Percentiles rank a stretch among this genome's conserved stretches.
phyloP scores from a whole-genome alignment of 2,329 filamentous ascomycete genomes.

The Tolypocladium sp. region DNA sequence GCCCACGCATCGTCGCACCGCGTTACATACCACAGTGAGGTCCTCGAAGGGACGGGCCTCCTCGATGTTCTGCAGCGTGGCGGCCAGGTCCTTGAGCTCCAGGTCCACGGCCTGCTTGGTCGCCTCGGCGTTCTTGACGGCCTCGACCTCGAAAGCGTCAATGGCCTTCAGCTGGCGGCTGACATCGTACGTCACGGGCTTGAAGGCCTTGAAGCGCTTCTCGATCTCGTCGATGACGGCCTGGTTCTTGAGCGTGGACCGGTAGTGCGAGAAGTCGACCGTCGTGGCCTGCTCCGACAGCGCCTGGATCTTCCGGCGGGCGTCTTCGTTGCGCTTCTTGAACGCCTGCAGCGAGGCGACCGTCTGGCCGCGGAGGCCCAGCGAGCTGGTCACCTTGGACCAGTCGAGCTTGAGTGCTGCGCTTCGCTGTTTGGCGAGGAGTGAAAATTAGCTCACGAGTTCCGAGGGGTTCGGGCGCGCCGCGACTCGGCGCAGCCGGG shows the following conservation, averaged over 20 bases:
- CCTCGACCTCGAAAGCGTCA: conserved; percentile 94
- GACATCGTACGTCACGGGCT: conserved; percentile 89
- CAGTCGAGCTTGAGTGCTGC: conserved; percentile 99
- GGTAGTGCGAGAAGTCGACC: conserved; percentile 93
- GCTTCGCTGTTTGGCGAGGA: conserved; percentile 61
- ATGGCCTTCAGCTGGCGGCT: conserved; percentile 93
- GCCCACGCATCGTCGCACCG: not conserved
- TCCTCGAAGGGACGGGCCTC: conserved; percentile 91
- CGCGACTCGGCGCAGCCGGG: not conserved
- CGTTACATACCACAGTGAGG: conserved; percentile 80
- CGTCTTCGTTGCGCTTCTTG: conserved; percentile 99
- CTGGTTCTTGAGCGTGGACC: conserved; percentile 87
- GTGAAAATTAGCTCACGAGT: conserved; percentile 46
- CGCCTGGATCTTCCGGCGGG: conserved; percentile 80
- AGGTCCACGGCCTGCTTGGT: conserved; percentile 95
- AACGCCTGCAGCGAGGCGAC: conserved; percentile 85
- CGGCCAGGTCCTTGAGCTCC: conserved; percentile 87
- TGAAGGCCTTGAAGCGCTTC: conserved; percentile 86
- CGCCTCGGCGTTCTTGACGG: conserved; percentile 90
- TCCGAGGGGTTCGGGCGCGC: not conserved
- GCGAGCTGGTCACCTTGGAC: conserved; percentile 86
- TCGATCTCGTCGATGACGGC: conserved; percentile 94
- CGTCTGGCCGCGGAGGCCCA: conserved; percentile 93
- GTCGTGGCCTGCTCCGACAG: conserved; percentile 77
- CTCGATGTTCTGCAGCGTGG: conserved; percentile 96